phyloP scores from a whole-genome alignment of 2,329 filamentous ascomycete genomes.

The Lachnellula cervina region DNA sequence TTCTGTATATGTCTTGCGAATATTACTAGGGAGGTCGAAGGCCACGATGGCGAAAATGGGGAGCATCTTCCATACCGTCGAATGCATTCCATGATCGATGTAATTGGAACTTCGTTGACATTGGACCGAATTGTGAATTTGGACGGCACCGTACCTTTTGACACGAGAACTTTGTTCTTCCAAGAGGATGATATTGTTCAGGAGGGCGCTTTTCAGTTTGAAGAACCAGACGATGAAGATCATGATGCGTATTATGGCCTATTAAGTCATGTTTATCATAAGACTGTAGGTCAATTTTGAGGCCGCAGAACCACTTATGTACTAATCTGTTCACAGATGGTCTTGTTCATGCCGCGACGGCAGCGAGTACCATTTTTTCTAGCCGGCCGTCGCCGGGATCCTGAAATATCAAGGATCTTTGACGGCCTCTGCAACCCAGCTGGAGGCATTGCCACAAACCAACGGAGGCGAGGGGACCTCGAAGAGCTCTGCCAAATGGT shows the following conservation, averaged over 20 bases:
- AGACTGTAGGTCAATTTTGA: not conserved
- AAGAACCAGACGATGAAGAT: not conserved
- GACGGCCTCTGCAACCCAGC: not conserved
- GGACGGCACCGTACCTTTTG: not conserved
- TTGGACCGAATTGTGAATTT: not conserved
- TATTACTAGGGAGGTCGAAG: not conserved
- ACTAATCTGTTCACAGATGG: not conserved
- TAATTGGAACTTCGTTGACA: not conserved
- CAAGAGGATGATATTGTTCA: not conserved
- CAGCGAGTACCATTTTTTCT: not conserved
- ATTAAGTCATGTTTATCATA: not conserved
- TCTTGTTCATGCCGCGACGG: not conserved
- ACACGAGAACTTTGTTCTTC: not conserved
- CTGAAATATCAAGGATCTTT: not conserved
- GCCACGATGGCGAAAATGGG: not conserved
- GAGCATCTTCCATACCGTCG: not conserved
- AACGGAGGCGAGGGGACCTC: not conserved
- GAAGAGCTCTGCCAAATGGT: not conserved
- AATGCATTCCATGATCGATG: not conserved
- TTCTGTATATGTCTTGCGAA: not conserved
- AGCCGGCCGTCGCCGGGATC: not conserved
- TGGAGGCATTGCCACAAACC: not conserved
- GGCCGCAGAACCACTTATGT: no score
- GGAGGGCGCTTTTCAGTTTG: no score
- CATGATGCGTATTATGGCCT: not conserved